Evolutionary conservation across 1,284 basidiomycete species (phyloP).

Genomic region (Puccinia novopanici): DNA sequence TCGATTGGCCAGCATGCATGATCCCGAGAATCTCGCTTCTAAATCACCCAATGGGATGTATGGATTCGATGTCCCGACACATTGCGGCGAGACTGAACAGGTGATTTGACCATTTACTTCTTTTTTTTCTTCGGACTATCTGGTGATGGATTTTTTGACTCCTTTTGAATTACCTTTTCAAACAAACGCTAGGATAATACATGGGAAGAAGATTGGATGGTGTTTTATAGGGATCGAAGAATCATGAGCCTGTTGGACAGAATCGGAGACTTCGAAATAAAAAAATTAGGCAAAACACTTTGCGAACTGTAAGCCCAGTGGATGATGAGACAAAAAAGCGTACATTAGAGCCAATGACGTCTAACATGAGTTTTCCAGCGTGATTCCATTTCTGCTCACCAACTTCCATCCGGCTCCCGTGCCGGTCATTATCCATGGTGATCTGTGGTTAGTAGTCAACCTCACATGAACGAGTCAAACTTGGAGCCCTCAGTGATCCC

Average conservation of each 20-base stretch:
- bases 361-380: conserved; percentile 62
- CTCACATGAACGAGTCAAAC: background rate
- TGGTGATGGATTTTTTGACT: background rate
- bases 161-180: background rate
- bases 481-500: conserved; percentile 24
- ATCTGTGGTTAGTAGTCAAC: conserved; percentile 68
- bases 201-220: conserved; percentile 62
- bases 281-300: conserved; percentile 66
- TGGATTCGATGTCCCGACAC: conserved; percentile 76
- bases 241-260: conserved; percentile 66
- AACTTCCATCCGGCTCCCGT: conserved; percentile 64
- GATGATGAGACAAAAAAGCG: background rate
- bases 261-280: conserved; percentile 63
- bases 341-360: background rate
- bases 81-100: conserved; percentile 75
- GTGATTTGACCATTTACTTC: conserved; percentile 51
- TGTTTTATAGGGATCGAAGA: conserved; percentile 67
- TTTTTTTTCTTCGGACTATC: background rate
- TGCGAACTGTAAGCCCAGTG: conserved; percentile 64
- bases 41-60: conserved; percentile 61
- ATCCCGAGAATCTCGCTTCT: background rate
- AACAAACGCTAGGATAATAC: conserved; percentile 43
- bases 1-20: conserved; percentile 28
- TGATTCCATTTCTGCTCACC: conserved; percentile 73
- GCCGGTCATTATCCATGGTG: conserved; percentile 80